Conservation (phyloP, 106 monocot species). For the Dendrobium nobile region DNA sequence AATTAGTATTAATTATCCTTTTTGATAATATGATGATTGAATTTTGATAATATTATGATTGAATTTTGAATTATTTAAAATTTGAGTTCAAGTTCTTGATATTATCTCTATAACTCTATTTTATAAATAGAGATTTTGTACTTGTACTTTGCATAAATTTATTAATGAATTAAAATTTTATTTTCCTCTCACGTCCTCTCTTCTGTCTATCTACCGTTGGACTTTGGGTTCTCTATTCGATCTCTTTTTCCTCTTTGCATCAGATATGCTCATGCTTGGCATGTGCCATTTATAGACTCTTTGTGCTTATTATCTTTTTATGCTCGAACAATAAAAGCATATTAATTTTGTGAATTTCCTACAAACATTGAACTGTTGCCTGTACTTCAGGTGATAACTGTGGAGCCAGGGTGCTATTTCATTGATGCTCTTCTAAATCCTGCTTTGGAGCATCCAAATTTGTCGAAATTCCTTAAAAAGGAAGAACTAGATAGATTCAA, state of each 20-base stretch:
- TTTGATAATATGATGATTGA: background rate
- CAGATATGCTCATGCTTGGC: background rate
- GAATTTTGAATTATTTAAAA: too few species aligned
- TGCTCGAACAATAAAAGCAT: background rate
- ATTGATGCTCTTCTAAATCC: slow-evolving; percentile 77
- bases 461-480: slow-evolving; percentile 53
- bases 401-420: slow-evolving; percentile 98
- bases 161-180: too few species aligned
- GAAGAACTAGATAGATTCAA: slow-evolving; percentile 49
- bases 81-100: too few species aligned
- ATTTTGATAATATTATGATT: background rate
- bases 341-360: background rate
- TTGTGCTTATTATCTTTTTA: background rate
- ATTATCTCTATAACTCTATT: too few species aligned
- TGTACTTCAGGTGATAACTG: slow-evolving; percentile 77
- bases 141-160: background rate
- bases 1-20: background rate
- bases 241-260: background rate
- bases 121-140: background rate
- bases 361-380: background rate
- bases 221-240: background rate
- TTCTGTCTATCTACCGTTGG: background rate
- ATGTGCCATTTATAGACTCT: background rate
- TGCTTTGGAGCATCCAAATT: slow-evolving; percentile 48
- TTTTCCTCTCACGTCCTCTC: too few species aligned